A percentile compares a stretch with the other conserved stretches of the same genome.
phyloP scores from a whole-genome alignment of 139 green algal species.

The Nannochloris sp. region DNA sequence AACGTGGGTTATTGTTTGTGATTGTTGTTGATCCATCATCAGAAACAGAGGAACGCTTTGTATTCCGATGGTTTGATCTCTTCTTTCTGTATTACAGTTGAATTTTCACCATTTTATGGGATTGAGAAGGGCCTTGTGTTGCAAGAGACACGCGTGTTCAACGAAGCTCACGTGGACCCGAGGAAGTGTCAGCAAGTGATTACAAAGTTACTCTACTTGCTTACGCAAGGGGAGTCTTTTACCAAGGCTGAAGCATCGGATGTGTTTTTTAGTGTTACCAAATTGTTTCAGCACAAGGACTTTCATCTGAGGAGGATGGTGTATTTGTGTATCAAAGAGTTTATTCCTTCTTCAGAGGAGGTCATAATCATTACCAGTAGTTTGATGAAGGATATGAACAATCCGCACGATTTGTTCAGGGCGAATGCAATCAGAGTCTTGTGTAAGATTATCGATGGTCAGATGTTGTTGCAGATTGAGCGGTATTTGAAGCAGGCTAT shows the following conservation, averaged over 20 bases:
- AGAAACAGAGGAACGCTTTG: background rate
- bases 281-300: slow-evolving; percentile 97
- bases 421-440: slow-evolving; percentile 96
- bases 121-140: slow-evolving; percentile 99
- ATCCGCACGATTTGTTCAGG: slow-evolving; percentile 86
- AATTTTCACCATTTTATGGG: slow-evolving; percentile 98
- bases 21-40: background rate
- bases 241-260: slow-evolving; percentile 97
- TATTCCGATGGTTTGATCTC: background rate
- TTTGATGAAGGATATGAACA: slow-evolving; percentile 99
- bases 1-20: slow-evolving; percentile 57
- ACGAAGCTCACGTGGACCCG: slow-evolving; percentile 88
- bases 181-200: slow-evolving; percentile 95
- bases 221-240: slow-evolving; percentile 94
- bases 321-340: slow-evolving; percentile 98
- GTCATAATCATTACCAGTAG: slow-evolving; percentile 98
- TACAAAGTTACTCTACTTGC: slow-evolving; percentile 97
- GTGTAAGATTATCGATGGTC: slow-evolving; percentile 85
- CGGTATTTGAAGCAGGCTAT: slow-evolving; percentile 96
- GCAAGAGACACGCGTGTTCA: slow-evolving; percentile 93
- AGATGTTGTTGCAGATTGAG: slow-evolving; percentile 84
- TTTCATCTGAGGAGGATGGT: slow-evolving; percentile 92
- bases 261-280: slow-evolving; percentile 97
- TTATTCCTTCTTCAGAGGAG: slow-evolving; percentile 84
- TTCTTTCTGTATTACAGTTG: slow-evolving; percentile 50